Conservation (phyloP, 2,329 filamentous ascomycete genomes). For the Xylariaceae sp. region DNA sequence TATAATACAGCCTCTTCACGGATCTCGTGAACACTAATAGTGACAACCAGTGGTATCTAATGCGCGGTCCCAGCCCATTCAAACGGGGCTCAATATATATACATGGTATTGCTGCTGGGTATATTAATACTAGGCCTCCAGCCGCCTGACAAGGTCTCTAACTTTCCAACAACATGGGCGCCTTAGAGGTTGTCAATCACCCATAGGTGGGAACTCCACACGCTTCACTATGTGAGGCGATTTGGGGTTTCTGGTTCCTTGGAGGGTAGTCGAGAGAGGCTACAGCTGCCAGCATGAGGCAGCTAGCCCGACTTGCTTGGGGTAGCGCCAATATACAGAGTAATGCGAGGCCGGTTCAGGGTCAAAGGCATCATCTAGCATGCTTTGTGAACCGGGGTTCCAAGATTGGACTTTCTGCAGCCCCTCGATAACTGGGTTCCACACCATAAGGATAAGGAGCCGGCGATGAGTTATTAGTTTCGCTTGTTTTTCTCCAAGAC, state of each 20-base stretch:
- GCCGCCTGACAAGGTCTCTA: background rate
- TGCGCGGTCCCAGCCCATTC: background rate
- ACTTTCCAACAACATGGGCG: background rate
- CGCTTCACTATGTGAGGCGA: background rate
- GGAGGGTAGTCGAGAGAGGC: background rate
- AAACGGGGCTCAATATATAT: background rate
- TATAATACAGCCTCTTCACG: background rate
- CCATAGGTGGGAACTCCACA: background rate
- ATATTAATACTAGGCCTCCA: background rate
- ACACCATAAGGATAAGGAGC: too few species aligned
- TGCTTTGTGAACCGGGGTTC: too few species aligned
- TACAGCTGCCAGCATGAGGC: background rate
- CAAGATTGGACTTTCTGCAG: too few species aligned
- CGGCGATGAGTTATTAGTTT: too few species aligned
- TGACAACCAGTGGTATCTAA: background rate
- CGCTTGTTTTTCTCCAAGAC: too few species aligned
- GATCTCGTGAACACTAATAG: too few species aligned
- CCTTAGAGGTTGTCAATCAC: background rate
- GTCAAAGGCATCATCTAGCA: too few species aligned
- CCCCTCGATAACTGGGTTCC: too few species aligned
- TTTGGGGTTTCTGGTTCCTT: background rate
- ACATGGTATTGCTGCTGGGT: background rate
- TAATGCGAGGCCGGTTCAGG: background rate
- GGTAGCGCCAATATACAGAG: background rate
- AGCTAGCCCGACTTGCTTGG: background rate